These are phyloP conservation scores for Eucalyptus cloeziana DNA, from an alignment of 345 rosid genomes.

Conservation along the genomic window DNA sequence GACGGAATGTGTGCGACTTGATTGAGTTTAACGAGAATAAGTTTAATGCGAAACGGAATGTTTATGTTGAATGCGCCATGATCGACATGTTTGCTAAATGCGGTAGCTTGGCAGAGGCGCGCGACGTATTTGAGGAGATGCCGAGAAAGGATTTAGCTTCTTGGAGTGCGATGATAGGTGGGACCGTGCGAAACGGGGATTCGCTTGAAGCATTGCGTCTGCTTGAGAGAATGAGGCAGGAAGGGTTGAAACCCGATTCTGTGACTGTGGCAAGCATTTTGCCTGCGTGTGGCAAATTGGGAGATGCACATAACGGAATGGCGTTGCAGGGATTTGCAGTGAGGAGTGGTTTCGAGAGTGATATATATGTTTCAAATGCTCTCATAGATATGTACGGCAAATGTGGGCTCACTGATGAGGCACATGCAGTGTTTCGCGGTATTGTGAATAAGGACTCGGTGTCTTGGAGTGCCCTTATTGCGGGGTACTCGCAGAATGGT, in stretches of 20 bases:
- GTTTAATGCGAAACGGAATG: slow-evolving; percentile 1
- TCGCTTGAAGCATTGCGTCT: slow-evolving; percentile 11
- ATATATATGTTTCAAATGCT: slow-evolving; percentile 45
- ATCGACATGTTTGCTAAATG: slow-evolving; percentile 49
- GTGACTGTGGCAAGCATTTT: slow-evolving; percentile 11
- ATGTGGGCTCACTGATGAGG: slow-evolving; percentile 21
- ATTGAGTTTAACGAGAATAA: not conserved
- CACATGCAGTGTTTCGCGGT: slow-evolving; percentile 15
- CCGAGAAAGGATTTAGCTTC: slow-evolving; percentile 28
- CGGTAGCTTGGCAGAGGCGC: slow-evolving; percentile 24
- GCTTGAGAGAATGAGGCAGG: slow-evolving; percentile 19
- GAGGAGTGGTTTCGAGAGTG: slow-evolving; percentile 10
- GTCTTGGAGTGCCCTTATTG: slow-evolving; percentile 43
- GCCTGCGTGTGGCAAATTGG: slow-evolving; percentile 15
- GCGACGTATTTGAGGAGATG: slow-evolving; percentile 23
- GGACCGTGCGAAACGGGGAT: slow-evolving; percentile 18
- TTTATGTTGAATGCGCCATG: slow-evolving; percentile 30
- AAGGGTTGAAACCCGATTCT: slow-evolving; percentile 15
- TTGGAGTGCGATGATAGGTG: slow-evolving; percentile 45
- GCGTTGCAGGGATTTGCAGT: slow-evolving; percentile 14
- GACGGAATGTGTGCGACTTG: slow-evolving; percentile 5
- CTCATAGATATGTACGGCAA: slow-evolving; percentile 47
- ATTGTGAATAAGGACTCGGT: slow-evolving; percentile 20
- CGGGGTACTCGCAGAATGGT: slow-evolving; percentile 37
- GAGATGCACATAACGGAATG: slow-evolving; percentile 9